Evolutionary conservation across 495 filamentous ascomycete genomes (phyloP), one percentile per base, ranked within the genome.

Genomic region (Tuber aestivum): DNA sequence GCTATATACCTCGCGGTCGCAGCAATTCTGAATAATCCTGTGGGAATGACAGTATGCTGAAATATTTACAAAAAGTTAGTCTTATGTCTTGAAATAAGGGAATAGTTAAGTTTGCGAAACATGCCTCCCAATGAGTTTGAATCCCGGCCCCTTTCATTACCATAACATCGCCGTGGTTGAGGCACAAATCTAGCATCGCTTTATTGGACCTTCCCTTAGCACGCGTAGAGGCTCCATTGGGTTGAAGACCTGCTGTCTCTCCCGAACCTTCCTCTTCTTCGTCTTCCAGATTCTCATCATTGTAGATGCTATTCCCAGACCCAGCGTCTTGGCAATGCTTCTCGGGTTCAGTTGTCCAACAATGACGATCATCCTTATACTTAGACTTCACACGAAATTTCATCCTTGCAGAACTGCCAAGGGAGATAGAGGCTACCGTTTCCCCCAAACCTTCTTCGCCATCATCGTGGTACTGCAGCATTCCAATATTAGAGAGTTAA

Each of bases 141-240:
- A 97, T 88, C 2, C 85, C 81, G 0, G 85, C 85, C 0, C 93
- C 94, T 80, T 93, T 89, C 94, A 97, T 97, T 3, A 96, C 87
- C 40, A 96, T 87, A 69, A 94, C 86, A 80, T 96, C 93, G 0
- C 94, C 94, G 82, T 97, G 94, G 42, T 87, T 82, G 42, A 97
- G 86, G 1, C 77, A 79, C 72, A 87, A 74, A 12, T 78, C 81
- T 0, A 87, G 71, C 56, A 79, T 82, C 50, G 76, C 81, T 65
- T 65, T 65, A 65, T 65, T 65, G 56, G 56, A 35, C 35, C 76
- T 82, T 7, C 72, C 61, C 41, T 80, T 81, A 32, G 68, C 70
- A n/a, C 72, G 73, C 21, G 45, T 41, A 70, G 44, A 45, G 56
- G 77, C 40, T 35, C 73, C 72, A 27, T 32, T 21, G 8, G 73